phyloP scores from a whole-genome alignment of 2,329 filamentous ascomycete species.

The Fusarium sp. region DNA sequence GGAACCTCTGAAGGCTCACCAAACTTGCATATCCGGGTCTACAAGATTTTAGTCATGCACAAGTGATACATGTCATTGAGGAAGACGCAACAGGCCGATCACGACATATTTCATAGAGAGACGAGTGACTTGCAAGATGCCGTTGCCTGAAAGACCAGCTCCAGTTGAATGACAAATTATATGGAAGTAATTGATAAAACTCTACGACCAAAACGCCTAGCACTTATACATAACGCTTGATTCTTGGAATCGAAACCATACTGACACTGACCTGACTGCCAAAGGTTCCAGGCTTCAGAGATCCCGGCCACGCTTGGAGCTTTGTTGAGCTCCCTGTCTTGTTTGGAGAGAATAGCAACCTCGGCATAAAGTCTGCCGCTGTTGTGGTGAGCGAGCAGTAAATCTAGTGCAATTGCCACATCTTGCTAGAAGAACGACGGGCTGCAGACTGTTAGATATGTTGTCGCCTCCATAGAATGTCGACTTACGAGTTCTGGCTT shows the following conservation, averaged over 20 bases:
- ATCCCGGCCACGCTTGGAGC: not conserved
- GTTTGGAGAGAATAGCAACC: not conserved
- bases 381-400: not conserved
- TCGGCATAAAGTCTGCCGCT: not conserved
- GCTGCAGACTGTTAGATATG: not conserved
- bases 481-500: not conserved
- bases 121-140: not conserved
- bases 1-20: not conserved
- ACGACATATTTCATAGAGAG: not conserved
- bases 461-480: too few relatives aligned
- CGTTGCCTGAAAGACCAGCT: too few relatives aligned
- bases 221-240: not conserved
- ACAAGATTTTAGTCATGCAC: not conserved
- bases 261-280: rapidly evolving
- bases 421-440: not conserved
- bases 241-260: not conserved
- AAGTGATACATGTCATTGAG: rapidly evolving
- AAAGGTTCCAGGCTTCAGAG: not conserved
- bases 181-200: not conserved
- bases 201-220: not conserved
- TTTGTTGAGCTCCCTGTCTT: not conserved
- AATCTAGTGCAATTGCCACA: not conserved
- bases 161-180: not conserved
- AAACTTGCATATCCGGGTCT: not conserved
- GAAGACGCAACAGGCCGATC: rapidly evolving